Evolutionary conservation across 2,329 filamentous ascomycete genomes (phyloP).

Genomic region (Daldinia sp.): DNA sequence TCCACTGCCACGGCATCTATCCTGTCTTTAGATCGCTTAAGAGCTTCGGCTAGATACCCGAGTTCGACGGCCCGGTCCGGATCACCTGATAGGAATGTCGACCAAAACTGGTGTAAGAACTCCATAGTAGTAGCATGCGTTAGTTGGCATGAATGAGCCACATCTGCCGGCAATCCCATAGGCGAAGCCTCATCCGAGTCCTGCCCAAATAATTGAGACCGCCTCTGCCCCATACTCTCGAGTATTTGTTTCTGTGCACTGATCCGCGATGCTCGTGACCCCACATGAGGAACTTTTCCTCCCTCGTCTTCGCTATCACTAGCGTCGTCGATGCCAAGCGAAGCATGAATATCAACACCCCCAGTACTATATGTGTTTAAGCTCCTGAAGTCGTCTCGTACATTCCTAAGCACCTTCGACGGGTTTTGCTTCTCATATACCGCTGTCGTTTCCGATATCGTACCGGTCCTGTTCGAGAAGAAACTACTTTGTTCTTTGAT

Average conservation of each 20-base stretch:
- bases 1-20: constrained; percentile 82
- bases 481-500: constrained; percentile 88
- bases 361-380: constrained; percentile 58
- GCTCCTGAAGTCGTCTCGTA: constrained; percentile 68
- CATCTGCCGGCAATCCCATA: constrained; percentile 64
- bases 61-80: constrained; percentile 81
- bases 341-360: constrained; percentile 67
- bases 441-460: constrained; percentile 53
- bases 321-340: constrained; percentile 74
- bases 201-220: constrained; percentile 65
- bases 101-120: constrained; percentile 98
- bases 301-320: constrained; percentile 73
- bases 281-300: constrained; percentile 65
- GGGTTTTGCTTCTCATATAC: constrained; percentile 76
- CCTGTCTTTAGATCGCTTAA: constrained; percentile 77
- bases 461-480: constrained; percentile 70
- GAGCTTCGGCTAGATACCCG: constrained; percentile 80
- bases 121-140: constrained; percentile 95
- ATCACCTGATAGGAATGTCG: constrained; percentile 88
- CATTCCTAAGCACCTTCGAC: constrained; percentile 68
- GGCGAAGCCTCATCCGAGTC: constrained; percentile 57
- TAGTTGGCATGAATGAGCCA: constrained; percentile 66
- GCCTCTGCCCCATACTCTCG: constrained; percentile 68
- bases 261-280: constrained; percentile 72
- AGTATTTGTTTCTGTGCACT: constrained; percentile 73